phyloP scores from a whole-genome alignment of 1,284 basidiomycete genomes.

The Anthracocystis walkeri region DNA sequence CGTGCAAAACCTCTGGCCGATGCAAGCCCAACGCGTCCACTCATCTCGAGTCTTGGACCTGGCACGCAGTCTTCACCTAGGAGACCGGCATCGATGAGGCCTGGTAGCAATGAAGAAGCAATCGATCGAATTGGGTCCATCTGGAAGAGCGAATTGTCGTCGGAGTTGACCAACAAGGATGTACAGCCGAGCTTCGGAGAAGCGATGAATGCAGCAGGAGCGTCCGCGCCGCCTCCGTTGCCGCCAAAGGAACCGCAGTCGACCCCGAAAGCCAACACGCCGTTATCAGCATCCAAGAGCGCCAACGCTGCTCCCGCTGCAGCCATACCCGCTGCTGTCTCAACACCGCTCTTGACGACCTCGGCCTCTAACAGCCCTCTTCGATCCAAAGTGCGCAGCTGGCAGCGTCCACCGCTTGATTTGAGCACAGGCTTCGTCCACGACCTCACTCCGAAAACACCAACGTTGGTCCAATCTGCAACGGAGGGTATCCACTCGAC shows the following conservation, averaged over 20 bases:
- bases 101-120: slow-evolving; percentile 41
- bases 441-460: slow-evolving; percentile 36
- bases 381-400: slow-evolving; percentile 45
- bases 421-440: slow-evolving; percentile 42
- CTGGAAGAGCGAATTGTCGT: slow-evolving; percentile 58
- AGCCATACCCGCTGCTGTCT: not conserved
- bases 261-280: not conserved
- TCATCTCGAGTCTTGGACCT: slow-evolving; percentile 13
- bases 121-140: slow-evolving; percentile 51
- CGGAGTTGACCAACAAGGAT: slow-evolving; percentile 39
- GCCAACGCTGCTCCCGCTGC: slow-evolving; percentile 1
- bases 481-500: slow-evolving; percentile 27
- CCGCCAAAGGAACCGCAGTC: slow-evolving; percentile 47
- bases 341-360: slow-evolving; percentile 6
- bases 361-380: slow-evolving; percentile 18
- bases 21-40: slow-evolving; percentile 14
- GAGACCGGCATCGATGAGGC: slow-evolving; percentile 24
- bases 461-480: slow-evolving; percentile 27
- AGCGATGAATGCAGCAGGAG: slow-evolving; percentile 31
- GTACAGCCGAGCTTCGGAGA: slow-evolving; percentile 42
- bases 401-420: slow-evolving; percentile 33
- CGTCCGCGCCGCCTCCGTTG: slow-evolving; percentile 44
- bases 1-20: slow-evolving; percentile 8
- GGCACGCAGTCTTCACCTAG: slow-evolving; percentile 18
- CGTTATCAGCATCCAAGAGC: slow-evolving; percentile 2